Percentiles rank a stretch among this genome's conserved stretches.
Conservation (phyloP, 2,329 filamentous ascomycete genomes). For the Alternaria burnsii region DNA sequence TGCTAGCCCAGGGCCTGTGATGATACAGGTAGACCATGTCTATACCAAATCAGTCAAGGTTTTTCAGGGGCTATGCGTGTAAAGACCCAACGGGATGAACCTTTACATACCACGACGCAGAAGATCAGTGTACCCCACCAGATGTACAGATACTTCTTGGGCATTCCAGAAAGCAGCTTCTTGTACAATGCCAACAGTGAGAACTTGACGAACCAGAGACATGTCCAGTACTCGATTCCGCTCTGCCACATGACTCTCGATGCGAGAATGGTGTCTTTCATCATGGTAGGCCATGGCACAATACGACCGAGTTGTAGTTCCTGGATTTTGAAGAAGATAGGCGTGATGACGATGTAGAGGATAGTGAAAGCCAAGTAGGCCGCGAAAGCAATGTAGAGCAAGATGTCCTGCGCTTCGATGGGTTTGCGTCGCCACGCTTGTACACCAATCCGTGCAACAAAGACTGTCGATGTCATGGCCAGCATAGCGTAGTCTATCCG, state of each 20-base stretch:
- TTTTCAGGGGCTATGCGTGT: not conserved
- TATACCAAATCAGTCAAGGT: slow-evolving; percentile 20
- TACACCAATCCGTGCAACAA: slow-evolving; percentile 19
- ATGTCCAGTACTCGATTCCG: slow-evolving; percentile 51
- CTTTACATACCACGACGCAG: slow-evolving; percentile 42
- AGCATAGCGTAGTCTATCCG: slow-evolving; percentile 27
- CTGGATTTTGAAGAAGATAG: slow-evolving; percentile 44
- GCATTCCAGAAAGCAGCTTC: slow-evolving; percentile 46
- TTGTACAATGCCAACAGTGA: slow-evolving; percentile 53
- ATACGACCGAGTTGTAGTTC: slow-evolving; percentile 32
- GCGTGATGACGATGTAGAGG: slow-evolving; percentile 50
- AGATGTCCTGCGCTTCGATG: slow-evolving; percentile 21
- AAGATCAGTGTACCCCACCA: slow-evolving; percentile 52
- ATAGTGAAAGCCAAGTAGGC: slow-evolving; percentile 38
- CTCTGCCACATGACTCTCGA: slow-evolving; percentile 53
- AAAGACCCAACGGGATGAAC: not conserved
- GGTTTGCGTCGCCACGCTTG: slow-evolving; percentile 22
- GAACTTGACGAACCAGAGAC: slow-evolving; percentile 54
- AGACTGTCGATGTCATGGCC: slow-evolving; percentile 27
- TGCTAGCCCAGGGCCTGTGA: slow-evolving; percentile 49
- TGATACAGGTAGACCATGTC: slow-evolving; percentile 50
- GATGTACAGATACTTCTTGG: slow-evolving; percentile 39
- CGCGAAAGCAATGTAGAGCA: slow-evolving; percentile 38
- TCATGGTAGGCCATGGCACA: slow-evolving; percentile 38
- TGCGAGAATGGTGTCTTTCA: slow-evolving; percentile 41